A percentile compares a stretch with the other conserved stretches of the same genome.
phyloP scores from a whole-genome alignment of 306 rosid species.

The Dryas alaskensis region DNA sequence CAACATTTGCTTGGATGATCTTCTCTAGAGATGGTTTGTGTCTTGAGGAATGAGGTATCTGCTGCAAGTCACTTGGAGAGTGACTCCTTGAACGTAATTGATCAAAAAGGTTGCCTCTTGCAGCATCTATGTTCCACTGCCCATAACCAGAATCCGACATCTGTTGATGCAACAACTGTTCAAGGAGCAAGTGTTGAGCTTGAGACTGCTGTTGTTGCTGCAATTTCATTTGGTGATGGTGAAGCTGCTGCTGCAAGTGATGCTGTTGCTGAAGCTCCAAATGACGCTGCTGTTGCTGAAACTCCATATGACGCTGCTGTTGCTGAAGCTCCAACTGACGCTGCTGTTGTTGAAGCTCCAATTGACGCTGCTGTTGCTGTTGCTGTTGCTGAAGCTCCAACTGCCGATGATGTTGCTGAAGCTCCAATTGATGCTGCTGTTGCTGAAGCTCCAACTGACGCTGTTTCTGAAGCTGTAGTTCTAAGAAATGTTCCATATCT shows the following conservation, averaged over 20 bases:
- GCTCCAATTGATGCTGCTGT: conserved; percentile 21
- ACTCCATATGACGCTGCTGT: conserved; percentile 25
- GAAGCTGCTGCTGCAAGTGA: conserved; percentile 35
- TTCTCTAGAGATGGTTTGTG: conserved; percentile 59
- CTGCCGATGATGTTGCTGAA: conserved; percentile 32
- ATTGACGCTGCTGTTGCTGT: conserved; percentile 15
- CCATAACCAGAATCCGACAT: conserved; percentile 49
- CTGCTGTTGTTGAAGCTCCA: conserved; percentile 11
- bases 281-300: conserved; percentile 36
- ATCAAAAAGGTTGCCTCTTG: conserved; percentile 48
- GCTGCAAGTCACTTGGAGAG: conserved; percentile 46
- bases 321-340: conserved; percentile 52
- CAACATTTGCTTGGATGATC: conserved; percentile 54
- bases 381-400: conserved; percentile 50
- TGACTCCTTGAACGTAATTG: conserved; percentile 49
- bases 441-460: conserved; percentile 49
- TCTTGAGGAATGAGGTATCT: conserved; percentile 43
- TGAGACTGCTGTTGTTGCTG: conserved; percentile 64
- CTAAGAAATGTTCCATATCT: conserved; percentile 51
- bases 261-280: conserved; percentile 46
- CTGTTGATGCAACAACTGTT: conserved; percentile 58
- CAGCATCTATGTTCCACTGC: conserved; percentile 46
- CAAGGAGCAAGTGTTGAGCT: conserved; percentile 50
- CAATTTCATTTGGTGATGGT: conserved; percentile 54
- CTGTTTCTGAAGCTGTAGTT: conserved; percentile 39